Evolutionary conservation across 257 asterid species (phyloP), one percentile per base, ranked within the genome.

Genomic region (Craterostigma plantagineum): DNA sequence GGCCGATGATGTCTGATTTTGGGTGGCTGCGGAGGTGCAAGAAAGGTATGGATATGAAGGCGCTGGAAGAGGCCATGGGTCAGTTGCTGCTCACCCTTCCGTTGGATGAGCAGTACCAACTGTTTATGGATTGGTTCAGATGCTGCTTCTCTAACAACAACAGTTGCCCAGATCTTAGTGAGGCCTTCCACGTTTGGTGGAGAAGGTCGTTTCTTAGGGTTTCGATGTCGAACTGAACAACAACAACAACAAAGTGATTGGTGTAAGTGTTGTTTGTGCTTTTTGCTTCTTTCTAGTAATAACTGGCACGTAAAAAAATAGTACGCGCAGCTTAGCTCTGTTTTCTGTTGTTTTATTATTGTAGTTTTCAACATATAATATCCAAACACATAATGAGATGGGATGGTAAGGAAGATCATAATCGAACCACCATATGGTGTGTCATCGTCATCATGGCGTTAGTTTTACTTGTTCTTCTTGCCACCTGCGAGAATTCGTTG

Each of bases 131-230:
- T 33, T 85, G 96, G 96, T 77, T 85, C 46, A 55, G 49, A 42
- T 66, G 71, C 63, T 75, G 77, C 72, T 81, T 92, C 10, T 72
- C 63, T 65, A 56, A 67, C 11, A 79, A 91, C 30, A 63, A 54
- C 4, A 91, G 75, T 33, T 85, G 92, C 63, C 96, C 96, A 11
- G 81, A 85, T 37, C 92, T 85, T 13, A 67, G 86, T 42, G 80
- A 81, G 59, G 77, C 96, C 0, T 85, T 85, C 53, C 94, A 81
- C 50, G 68, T 81, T 12, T 85, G 94, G 96, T 85, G 96, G 96
- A 81, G 96, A 14, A 63, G 97, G 64, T 81, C 94, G 2, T 77
- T 77, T 46, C 67, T 75, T 7, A 62, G 76, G n/a, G n/a, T n/a
- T n/a, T n/a, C n/a, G n/a, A n/a, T n/a, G n/a, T n/a, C n/a, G n/a